phyloP scores from a whole-genome alignment of 805 yeast genomes.

The Ogataea siamensis region DNA sequence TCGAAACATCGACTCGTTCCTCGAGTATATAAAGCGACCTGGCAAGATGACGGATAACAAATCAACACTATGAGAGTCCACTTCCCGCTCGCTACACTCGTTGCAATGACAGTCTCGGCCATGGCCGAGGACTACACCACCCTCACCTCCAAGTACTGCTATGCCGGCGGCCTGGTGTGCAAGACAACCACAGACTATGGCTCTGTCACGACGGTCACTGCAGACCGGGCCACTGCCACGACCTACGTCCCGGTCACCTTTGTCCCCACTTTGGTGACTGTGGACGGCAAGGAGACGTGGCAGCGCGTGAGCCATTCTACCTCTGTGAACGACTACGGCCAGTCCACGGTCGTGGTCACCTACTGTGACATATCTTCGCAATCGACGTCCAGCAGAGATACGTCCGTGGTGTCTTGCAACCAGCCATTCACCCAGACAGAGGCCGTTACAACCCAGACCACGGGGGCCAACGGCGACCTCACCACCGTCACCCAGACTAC shows the following conservation, averaged over 20 bases:
- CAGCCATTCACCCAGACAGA: conserved; percentile 18
- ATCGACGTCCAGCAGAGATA: conserved; percentile 9
- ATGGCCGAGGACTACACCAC: conserved; percentile 20
- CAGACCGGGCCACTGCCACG: conserved; percentile 9
- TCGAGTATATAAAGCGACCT: conserved; percentile 3
- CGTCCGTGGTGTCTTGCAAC: conserved; percentile 21
- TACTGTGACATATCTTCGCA: conserved; percentile 24
- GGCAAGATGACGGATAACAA: conserved; percentile 6
- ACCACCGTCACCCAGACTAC: conserved; percentile 6
- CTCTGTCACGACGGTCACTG: conserved; percentile 14
- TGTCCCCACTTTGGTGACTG: conserved; percentile 22
- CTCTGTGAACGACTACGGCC: conserved; percentile 21
- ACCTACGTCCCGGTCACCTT: conserved; percentile 15
- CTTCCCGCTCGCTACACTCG: conserved; percentile 3
- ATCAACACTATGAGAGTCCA: conserved; percentile 3
- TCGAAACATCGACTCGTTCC: conserved; percentile 5
- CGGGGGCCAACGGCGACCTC: conserved; percentile 10
- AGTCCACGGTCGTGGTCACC: conserved; percentile 20
- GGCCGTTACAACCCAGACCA: conserved; percentile 6
- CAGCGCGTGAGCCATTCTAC: conserved; percentile 20
- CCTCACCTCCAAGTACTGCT: conserved; percentile 16
- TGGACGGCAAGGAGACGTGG: conserved; percentile 21
- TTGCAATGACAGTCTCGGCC: conserved; percentile 7
- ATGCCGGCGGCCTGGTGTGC: conserved; percentile 21
- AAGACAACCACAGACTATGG: conserved; percentile 21